Conservation (phyloP, 352 stramenopile species). For the Thalassiosira allenii region DNA sequence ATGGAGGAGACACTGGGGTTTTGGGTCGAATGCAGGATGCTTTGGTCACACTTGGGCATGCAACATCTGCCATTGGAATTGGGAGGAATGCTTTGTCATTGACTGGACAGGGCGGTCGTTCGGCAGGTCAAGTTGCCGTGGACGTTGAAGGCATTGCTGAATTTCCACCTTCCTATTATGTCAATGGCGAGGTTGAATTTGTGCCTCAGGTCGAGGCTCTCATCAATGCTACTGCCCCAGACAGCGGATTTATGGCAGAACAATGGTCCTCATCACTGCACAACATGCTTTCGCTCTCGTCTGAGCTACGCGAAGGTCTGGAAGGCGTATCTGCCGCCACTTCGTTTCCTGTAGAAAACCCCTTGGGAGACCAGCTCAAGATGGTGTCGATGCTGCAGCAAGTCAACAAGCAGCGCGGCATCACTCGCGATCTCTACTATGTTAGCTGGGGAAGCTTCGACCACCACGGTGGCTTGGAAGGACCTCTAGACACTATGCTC, state of each 20-base stretch:
- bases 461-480: constrained; percentile 40
- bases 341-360: background rate
- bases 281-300: constrained; percentile 6
- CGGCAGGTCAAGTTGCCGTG: constrained; percentile 2
- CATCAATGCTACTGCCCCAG: constrained; percentile 25
- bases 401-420: constrained; percentile 16
- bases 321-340: background rate
- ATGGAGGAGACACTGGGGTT: constrained; percentile 23
- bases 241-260: constrained; percentile 39
- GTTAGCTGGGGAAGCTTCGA: constrained; percentile 47
- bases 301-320: constrained; percentile 4
- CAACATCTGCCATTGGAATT: constrained; percentile 6
- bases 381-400: constrained; percentile 51
- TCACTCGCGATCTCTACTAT: constrained; percentile 50
- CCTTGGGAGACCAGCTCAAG: constrained; percentile 35
- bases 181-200: background rate
- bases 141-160: background rate
- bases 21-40: constrained; percentile 51
- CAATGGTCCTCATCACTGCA: constrained; percentile 15
- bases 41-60: background rate
- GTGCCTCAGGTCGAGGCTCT: constrained; percentile 10
- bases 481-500: constrained; percentile 12
- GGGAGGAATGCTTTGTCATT: background rate
- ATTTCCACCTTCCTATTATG: background rate
- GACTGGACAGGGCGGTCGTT: background rate